A percentile compares a stretch with the other conserved stretches of the same genome.
These are phyloP conservation scores for Monosporascus sp. DNA, from an alignment of 2,329 filamentous ascomycete species.

Conservation along the genomic window DNA sequence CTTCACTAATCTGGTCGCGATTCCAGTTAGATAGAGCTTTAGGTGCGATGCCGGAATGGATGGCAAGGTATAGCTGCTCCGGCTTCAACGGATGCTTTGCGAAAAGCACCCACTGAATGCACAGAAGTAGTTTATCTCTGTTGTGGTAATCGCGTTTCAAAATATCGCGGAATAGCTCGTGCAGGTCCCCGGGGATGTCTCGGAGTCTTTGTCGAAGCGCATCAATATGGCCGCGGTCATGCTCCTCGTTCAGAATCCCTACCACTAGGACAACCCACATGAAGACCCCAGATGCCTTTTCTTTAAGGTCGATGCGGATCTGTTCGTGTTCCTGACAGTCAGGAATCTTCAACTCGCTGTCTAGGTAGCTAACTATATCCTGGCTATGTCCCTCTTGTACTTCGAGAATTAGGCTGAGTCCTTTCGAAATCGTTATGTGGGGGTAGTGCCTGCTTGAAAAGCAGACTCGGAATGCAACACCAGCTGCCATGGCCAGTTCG, in stretches of 20 bases:
- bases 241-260: slow-evolving; percentile 37
- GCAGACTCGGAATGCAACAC: slow-evolving; percentile 27
- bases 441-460: slow-evolving; percentile 35
- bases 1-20: slow-evolving; percentile 8
- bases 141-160: slow-evolving; percentile 29
- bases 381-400: slow-evolving; percentile 25
- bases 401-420: slow-evolving; percentile 28
- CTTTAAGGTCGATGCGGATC: slow-evolving; percentile 26
- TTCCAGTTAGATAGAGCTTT: slow-evolving; percentile 18
- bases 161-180: slow-evolving; percentile 36
- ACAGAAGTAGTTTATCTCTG: slow-evolving; percentile 26
- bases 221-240: slow-evolving; percentile 26
- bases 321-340: slow-evolving; percentile 14
- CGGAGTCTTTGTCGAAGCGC: slow-evolving; percentile 26
- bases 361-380: slow-evolving; percentile 30
- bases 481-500: slow-evolving; percentile 12
- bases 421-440: slow-evolving; percentile 26
- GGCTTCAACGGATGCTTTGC: slow-evolving; percentile 28
- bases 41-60: slow-evolving; percentile 19
- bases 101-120: slow-evolving; percentile 36
- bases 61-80: slow-evolving; percentile 33
- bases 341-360: slow-evolving; percentile 21
- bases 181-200: slow-evolving; percentile 33
- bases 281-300: slow-evolving; percentile 36
- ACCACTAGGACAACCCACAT: too few relatives aligned